Percentiles rank a stretch among this genome's conserved stretches.
These are phyloP conservation scores for Podila horticola DNA, from an alignment of 192 early-diverging fungal species.

Conservation along the genomic window DNA sequence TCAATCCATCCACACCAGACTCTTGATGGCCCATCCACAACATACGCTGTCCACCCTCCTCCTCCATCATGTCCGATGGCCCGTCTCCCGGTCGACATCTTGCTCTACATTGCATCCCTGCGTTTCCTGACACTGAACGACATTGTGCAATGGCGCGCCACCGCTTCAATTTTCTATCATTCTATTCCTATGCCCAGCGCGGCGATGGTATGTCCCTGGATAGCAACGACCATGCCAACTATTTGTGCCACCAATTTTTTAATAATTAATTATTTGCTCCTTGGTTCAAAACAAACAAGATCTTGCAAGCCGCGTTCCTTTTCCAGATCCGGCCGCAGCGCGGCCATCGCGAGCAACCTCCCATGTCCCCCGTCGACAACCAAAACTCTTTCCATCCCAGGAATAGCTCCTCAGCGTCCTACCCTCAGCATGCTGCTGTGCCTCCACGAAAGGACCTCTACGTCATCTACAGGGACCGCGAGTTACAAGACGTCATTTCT, in stretches of 20 bases:
- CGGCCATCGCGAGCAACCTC: constrained; percentile 3
- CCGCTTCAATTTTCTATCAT: constrained; percentile 33
- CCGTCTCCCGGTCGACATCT: constrained; percentile 27
- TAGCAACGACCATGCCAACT: not conserved
- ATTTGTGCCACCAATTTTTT: not conserved
- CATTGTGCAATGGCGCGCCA: constrained; percentile 43
- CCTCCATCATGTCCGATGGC: constrained; percentile 19
- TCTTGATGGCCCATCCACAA: not conserved
- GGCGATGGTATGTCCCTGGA: constrained; percentile 16
- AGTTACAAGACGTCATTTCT: constrained; percentile 21
- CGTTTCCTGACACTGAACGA: constrained; percentile 39
- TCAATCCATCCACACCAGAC: not conserved
- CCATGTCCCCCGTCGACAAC: not conserved
- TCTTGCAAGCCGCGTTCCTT: constrained; percentile 35
- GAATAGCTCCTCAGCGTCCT: not conserved
- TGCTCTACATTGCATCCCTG: constrained; percentile 40
- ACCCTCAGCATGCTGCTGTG: not conserved
- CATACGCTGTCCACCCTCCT: not conserved
- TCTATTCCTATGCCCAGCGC: constrained; percentile 36
- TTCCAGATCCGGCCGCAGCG: constrained; percentile 35
- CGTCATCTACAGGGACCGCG: constrained; percentile 16
- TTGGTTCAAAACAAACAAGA: constrained; percentile 15
- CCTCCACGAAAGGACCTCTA: constrained; percentile 11
- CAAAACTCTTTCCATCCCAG: not conserved
- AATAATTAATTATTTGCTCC: not conserved